Evolutionary conservation across 2,329 filamentous ascomycete species (phyloP).

Genomic region (Bipolaris bicolor): DNA sequence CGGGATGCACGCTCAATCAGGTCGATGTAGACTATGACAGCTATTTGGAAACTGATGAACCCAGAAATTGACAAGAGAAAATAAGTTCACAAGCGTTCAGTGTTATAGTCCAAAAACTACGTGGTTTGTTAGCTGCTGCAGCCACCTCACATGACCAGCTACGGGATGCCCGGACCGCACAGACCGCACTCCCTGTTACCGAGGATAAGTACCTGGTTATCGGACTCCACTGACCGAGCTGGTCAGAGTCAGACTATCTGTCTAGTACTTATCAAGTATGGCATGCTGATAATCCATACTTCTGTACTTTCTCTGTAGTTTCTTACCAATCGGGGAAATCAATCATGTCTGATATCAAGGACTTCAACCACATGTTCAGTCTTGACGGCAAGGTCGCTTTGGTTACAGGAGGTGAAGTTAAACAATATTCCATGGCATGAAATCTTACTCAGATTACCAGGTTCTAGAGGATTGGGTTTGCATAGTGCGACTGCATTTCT

Average conservation of each 20-base stretch:
- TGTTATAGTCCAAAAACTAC: no score
- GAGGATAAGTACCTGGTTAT: conserved; percentile 36
- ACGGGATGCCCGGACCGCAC: conserved; percentile 26
- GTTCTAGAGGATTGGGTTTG: conserved; percentile 50
- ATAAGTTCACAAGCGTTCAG: neutral
- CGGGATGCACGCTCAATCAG: conserved; percentile 4
- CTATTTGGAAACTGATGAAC: neutral
- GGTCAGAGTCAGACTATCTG: conserved; percentile 20
- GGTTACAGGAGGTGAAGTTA: conserved; percentile 42
- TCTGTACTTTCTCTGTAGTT: neutral
- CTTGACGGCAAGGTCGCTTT: conserved; percentile 48
- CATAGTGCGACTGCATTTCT: conserved; percentile 50
- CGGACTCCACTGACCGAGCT: conserved; percentile 31
- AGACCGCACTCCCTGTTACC: conserved; percentile 21
- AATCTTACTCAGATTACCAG: conserved; percentile 23
- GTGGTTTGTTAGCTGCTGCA: neutral
- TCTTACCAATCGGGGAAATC: conserved; percentile 2
- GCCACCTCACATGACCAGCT: conserved; percentile 25
- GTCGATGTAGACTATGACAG: neutral
- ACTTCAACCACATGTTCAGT: conserved; percentile 45
- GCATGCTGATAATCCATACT: neutral
- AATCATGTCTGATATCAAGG: conserved; percentile 41
- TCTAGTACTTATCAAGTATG: conserved; percentile 22
- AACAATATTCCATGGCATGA: neutral
- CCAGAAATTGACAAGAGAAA: neutral